Conservation (phyloP, 805 yeast species). For the Lipomyces orientalis region DNA sequence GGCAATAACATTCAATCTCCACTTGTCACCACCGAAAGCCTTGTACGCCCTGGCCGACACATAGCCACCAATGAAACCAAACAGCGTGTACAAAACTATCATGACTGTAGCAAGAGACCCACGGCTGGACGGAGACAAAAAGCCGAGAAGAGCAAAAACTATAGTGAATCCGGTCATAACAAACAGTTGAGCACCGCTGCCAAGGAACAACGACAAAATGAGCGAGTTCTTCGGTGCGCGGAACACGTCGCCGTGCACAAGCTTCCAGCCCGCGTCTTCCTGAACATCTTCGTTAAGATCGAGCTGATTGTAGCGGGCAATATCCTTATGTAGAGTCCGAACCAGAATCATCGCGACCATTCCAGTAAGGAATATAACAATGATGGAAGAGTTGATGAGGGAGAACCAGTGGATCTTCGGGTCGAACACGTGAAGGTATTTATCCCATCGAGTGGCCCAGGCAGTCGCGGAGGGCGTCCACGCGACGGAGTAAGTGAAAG, state of each 20-base stretch:
- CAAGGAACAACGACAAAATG: slow-evolving; percentile 78
- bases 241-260: slow-evolving; percentile 93
- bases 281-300: slow-evolving; percentile 79
- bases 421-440: slow-evolving; percentile 87
- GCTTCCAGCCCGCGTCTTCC: slow-evolving; percentile 97
- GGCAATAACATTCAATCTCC: slow-evolving; percentile 83
- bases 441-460: slow-evolving; percentile 99
- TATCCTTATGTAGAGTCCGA: slow-evolving; percentile 82
- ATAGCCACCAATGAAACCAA: slow-evolving; percentile 83
- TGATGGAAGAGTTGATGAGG: slow-evolving; percentile 79
- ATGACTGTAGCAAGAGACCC: slow-evolving; percentile 91
- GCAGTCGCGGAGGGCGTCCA: slow-evolving; percentile 73
- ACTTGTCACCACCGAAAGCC: slow-evolving; percentile 87
- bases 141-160: slow-evolving; percentile 83
- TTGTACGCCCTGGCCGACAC: slow-evolving; percentile 86
- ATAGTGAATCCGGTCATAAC: slow-evolving; percentile 76
- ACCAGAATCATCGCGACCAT: slow-evolving; percentile 79
- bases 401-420: slow-evolving; percentile 97
- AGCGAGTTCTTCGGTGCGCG: slow-evolving; percentile 76
- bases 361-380: slow-evolving; percentile 76
- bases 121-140: slow-evolving; percentile 91
- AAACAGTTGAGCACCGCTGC: slow-evolving; percentile 85
- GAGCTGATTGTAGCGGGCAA: slow-evolving; percentile 85
- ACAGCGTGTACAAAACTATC: slow-evolving; percentile 80
- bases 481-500: slow-evolving; percentile 81